Evolutionary conservation across 1,284 basidiomycete species (phyloP), one percentile per base, ranked within the genome.

Genomic region (Rhizopogon parksii): DNA sequence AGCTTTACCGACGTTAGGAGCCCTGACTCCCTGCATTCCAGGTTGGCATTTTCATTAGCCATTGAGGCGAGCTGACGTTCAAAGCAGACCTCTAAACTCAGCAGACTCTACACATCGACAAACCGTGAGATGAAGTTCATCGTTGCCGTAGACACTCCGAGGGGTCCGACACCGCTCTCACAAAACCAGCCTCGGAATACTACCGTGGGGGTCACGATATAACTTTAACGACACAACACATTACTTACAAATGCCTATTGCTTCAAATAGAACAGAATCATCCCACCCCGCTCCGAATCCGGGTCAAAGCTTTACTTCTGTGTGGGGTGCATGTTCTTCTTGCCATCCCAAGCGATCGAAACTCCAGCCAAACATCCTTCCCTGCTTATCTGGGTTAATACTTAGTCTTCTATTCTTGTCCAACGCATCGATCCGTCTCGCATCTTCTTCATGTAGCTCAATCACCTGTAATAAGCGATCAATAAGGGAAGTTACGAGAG

Each of bases 341-440:
- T 40, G 46, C 57, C 53, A 49, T 36, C 59, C 48, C 40, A 53
- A 15, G 24, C 46, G 47, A 36, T 50, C 56, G 4, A 34, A 9
- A 27, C 12, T 59, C 54, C 54, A 59, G 15, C 50, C 55, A 14
- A 11, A 4, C 30, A 56, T 40, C 27, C 48, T 58, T 19, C 56
- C 56, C 11, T 45, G 32, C 12, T 46, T 36, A 35, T 56, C 37
- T 15, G 38, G 8, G 14, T n/a, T 37, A n/a, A 32, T 46, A 24
- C 43, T 51, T 17, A 53, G 11, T 25, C 54, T 60, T 46, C 50
- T 52, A 35, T 42, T 51, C 48, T 45, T 56, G 38, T 50, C 40
- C 19, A 56, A 46, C 35, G 21, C 40, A 49, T 49, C 46, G 27
- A 55, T 42, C 36, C 36, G 43, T 36, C 49, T 45, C 43, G 60